phyloP scores from a whole-genome alignment of 176 grass and related monocot genomes.

The Carex littledalei region DNA sequence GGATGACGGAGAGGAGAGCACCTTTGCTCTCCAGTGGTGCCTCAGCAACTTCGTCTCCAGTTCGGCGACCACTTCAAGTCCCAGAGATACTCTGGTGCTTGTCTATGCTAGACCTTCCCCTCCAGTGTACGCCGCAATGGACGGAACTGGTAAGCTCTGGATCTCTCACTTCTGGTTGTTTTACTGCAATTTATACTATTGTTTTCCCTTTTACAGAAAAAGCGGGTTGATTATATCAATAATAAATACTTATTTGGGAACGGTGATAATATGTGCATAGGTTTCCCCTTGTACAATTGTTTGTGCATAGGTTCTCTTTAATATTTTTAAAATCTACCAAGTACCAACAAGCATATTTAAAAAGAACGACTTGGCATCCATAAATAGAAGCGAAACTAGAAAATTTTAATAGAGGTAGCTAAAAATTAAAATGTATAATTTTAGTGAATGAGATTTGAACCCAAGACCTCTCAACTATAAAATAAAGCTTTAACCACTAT shows the following conservation, averaged over 20 bases:
- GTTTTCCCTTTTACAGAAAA: background rate
- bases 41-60: slow-evolving; percentile 37
- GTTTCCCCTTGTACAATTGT: background rate
- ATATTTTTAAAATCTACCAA: background rate
- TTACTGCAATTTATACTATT: background rate
- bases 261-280: too few species aligned
- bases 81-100: slow-evolving; percentile 50
- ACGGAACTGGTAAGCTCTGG: slow-evolving; percentile 46
- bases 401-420: too few species aligned
- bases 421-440: too few species aligned
- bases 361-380: background rate
- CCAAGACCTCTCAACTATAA: too few species aligned
- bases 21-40: slow-evolving; percentile 58
- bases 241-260: background rate
- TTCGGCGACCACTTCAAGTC: background rate
- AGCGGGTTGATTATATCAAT: background rate
- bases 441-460: too few species aligned
- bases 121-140: slow-evolving; percentile 43
- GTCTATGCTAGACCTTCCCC: slow-evolving; percentile 47
- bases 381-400: too few species aligned
- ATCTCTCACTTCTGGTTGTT: background rate
- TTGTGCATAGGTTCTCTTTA: background rate
- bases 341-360: background rate
- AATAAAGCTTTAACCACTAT: too few species aligned
- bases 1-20: slow-evolving; percentile 83